phyloP scores from a whole-genome alignment of 2,329 filamentous ascomycete species.

The Apiospora hydei region DNA sequence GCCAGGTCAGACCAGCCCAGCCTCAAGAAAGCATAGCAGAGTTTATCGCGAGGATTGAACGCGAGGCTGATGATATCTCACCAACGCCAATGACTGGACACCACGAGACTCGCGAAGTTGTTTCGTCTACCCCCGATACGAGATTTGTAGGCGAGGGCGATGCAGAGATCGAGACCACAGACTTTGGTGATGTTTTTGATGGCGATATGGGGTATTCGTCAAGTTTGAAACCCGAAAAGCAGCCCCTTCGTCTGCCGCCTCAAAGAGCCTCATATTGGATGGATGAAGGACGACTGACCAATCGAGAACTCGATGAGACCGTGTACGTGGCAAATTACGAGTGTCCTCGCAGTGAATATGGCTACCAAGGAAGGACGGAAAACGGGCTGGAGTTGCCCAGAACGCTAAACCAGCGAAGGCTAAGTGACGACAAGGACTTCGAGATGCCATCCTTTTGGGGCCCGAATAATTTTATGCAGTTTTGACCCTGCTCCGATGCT shows the following conservation, averaged over 20 bases:
- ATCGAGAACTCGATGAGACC: not conserved
- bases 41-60: conserved; percentile 45
- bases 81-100: not conserved
- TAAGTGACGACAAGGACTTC: conserved; percentile 31
- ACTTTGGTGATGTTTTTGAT: not conserved
- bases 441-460: conserved; percentile 51
- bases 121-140: not conserved
- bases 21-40: conserved; percentile 40
- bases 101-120: not conserved
- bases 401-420: not conserved
- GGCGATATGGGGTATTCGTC: not conserved
- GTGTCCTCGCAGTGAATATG: not conserved
- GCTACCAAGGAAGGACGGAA: not conserved
- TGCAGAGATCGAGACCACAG: not conserved
- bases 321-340: not conserved
- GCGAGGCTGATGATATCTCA: conserved; percentile 31
- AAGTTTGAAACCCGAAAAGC: not conserved
- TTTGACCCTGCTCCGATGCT: conserved; percentile 29
- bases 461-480: conserved; percentile 45
- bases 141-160: not conserved
- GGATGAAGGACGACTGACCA: not conserved
- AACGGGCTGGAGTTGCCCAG: not conserved
- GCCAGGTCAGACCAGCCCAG: not conserved
- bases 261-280: not conserved
- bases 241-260: not conserved